A percentile compares a stretch with the other conserved stretches of the same genome.
Conservation (phyloP, 371 early-diverging fungal species). For the Fennellomyces sp. region DNA sequence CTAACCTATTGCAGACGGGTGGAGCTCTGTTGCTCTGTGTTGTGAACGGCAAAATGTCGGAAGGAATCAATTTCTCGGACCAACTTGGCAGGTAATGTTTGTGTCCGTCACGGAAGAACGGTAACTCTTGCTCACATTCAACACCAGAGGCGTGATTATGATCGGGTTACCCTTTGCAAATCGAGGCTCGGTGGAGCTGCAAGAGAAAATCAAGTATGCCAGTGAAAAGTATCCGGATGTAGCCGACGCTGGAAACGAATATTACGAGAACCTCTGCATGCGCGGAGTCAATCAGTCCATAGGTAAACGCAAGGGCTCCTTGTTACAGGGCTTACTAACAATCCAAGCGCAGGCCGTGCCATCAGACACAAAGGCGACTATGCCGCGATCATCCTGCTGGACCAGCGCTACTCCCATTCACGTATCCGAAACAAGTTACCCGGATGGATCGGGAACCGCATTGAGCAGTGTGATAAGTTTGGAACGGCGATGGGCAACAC, state of each 20-base stretch:
- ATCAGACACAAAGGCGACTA: constrained; percentile 90
- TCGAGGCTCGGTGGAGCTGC: constrained; percentile 68
- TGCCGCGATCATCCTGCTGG: constrained; percentile 74
- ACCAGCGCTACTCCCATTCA: constrained; percentile 62
- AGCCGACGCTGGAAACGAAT: constrained; percentile 62
- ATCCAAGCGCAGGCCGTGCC: constrained; percentile 69
- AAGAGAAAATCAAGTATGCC: constrained; percentile 77
- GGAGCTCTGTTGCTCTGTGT: constrained; percentile 94
- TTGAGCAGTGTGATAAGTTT: constrained; percentile 56
- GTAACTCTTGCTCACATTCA: not conserved
- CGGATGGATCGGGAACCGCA: constrained; percentile 65
- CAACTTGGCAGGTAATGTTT: constrained; percentile 84
- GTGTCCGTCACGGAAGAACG: no score
- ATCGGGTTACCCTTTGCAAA: constrained; percentile 91
- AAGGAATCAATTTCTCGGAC: constrained; percentile 97
- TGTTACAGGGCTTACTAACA: not conserved
- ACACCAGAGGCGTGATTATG: constrained; percentile 78
- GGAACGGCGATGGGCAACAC: constrained; percentile 51
- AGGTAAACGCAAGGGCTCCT: constrained; percentile 47
- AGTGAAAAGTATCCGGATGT: constrained; percentile 19
- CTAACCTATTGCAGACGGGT: constrained; percentile 15
- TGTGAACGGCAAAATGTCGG: constrained; percentile 96
- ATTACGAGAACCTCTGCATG: constrained; percentile 95
- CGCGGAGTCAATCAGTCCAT: constrained; percentile 97
- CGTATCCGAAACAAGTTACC: constrained; percentile 63